phyloP scores from a whole-genome alignment of 805 yeast genomes.

The Pichia nanzhaoensis region DNA sequence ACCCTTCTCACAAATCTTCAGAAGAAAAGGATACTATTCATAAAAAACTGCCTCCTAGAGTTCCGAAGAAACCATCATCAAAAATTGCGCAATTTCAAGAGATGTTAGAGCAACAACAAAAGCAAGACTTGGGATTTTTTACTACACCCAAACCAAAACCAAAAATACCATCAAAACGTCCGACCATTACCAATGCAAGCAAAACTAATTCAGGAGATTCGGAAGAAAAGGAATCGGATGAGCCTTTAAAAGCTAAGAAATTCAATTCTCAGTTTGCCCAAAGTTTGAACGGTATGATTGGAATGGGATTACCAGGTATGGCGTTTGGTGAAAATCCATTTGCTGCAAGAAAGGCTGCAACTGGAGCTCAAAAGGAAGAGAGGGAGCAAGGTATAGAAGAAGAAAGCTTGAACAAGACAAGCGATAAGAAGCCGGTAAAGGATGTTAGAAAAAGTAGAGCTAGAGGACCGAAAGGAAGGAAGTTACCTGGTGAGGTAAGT shows the following conservation, averaged over 20 bases:
- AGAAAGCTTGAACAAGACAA: background rate
- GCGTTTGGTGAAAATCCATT: constrained; percentile 19
- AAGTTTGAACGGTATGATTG: constrained; percentile 52
- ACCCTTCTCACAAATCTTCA: background rate
- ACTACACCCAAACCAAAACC: constrained; percentile 15
- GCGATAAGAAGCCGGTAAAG: constrained; percentile 10
- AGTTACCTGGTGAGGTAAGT: constrained; percentile 52
- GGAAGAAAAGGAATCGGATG: constrained; percentile 2
- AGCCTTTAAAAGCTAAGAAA: constrained; percentile 16
- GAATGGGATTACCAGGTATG: constrained; percentile 49
- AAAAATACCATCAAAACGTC: constrained; percentile 19
- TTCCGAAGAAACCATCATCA: constrained; percentile 72
- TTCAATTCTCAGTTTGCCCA: constrained; percentile 42
- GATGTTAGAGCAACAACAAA: constrained; percentile 52
- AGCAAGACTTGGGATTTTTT: constrained; percentile 28
- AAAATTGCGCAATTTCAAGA: constrained; percentile 78
- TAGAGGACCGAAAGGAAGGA: constrained; percentile 69
- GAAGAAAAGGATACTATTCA: background rate
- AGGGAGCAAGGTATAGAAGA: constrained; percentile 5
- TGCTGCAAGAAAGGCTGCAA: constrained; percentile 13
- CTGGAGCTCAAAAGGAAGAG: constrained; percentile 2
- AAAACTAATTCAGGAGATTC: constrained; percentile 2
- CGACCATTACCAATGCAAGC: constrained; percentile 8
- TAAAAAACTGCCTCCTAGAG: constrained; percentile 49
- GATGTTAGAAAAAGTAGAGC: constrained; percentile 49